These are phyloP conservation scores for Penicillium arizonense DNA, from an alignment of 495 filamentous ascomycete genomes.

Conservation along the genomic window DNA sequence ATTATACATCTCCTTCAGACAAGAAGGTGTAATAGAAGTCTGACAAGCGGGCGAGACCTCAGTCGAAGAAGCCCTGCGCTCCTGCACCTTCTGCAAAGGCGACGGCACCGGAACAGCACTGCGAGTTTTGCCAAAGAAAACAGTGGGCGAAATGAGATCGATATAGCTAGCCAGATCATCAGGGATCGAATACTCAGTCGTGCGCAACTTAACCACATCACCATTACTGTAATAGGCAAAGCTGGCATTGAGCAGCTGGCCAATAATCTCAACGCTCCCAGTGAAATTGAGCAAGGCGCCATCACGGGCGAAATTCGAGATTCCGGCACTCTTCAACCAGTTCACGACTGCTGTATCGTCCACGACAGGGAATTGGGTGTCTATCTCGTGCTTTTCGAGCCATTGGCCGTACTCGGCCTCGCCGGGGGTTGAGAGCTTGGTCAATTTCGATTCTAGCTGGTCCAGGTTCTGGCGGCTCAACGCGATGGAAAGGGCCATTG, in stretches of 20 bases:
- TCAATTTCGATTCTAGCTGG: slow-evolving; percentile 53
- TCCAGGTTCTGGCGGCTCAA: slow-evolving; percentile 48
- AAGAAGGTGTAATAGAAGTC: slow-evolving; percentile 53
- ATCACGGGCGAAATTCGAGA: slow-evolving; percentile 39
- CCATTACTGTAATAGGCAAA: slow-evolving; percentile 42
- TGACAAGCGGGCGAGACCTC: slow-evolving; percentile 44
- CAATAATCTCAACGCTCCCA: slow-evolving; percentile 46
- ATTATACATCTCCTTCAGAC: slow-evolving; percentile 61
- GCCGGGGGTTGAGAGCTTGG: slow-evolving; percentile 56
- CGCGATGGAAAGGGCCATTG: slow-evolving; percentile 35
- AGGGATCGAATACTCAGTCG: slow-evolving; percentile 65
- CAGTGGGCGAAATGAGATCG: slow-evolving; percentile 60
- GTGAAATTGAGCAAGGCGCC: slow-evolving; percentile 50
- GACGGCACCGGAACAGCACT: slow-evolving; percentile 15
- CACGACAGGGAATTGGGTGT: slow-evolving; percentile 51
- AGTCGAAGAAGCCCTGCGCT: slow-evolving; percentile 8
- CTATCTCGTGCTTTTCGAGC: slow-evolving; percentile 50
- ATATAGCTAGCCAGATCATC: slow-evolving; percentile 49
- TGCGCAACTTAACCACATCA: slow-evolving; percentile 43
- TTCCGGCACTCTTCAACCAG: slow-evolving; percentile 53
- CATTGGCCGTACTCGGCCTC: slow-evolving; percentile 55
- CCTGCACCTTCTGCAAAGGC: slow-evolving; percentile 11
- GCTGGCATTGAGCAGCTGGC: slow-evolving; percentile 46
- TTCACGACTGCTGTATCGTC: slow-evolving; percentile 34
- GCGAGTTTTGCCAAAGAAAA: slow-evolving; percentile 51